These are phyloP conservation scores for Mrakia blollopis DNA, from an alignment of 768 basidiomycete genomes.

Conservation along the genomic window DNA sequence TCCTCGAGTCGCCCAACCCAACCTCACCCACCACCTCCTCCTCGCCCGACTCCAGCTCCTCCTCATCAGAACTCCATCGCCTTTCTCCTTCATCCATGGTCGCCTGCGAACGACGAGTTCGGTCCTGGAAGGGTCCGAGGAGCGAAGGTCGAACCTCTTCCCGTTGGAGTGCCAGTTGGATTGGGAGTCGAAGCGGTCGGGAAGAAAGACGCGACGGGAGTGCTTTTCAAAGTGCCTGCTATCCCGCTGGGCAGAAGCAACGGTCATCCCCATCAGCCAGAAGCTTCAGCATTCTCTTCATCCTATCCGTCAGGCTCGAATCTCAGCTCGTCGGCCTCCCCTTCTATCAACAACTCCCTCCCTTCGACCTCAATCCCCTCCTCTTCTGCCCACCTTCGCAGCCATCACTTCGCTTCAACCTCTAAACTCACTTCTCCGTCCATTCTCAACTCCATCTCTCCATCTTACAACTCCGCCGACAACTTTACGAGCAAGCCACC, in stretches of 20 bases:
- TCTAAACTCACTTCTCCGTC: no score
- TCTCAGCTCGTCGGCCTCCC: neutral
- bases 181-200: neutral
- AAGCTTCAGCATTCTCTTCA: neutral
- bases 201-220: neutral
- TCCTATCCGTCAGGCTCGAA: neutral
- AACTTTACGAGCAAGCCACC: neutral
- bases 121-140: slow-evolving; percentile 8
- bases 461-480: neutral
- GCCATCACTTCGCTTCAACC: no score
- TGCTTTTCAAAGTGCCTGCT: neutral
- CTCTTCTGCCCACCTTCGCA: no score
- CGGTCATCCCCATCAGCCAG: neutral
- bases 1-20: neutral
- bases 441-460: neutral
- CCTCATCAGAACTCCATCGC: neutral
- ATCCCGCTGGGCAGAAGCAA: neutral
- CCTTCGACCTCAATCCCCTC: no score
- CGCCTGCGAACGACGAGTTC: slow-evolving; percentile 11
- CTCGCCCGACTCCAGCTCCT: neutral
- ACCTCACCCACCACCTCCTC: neutral
- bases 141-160: slow-evolving; percentile 1
- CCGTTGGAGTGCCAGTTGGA: neutral
- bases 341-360: neutral
- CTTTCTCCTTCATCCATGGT: slow-evolving; percentile 9